These are phyloP conservation scores for Papiliotrema fonsecae DNA, from an alignment of 1,284 basidiomycete genomes.

Conservation along the genomic window DNA sequence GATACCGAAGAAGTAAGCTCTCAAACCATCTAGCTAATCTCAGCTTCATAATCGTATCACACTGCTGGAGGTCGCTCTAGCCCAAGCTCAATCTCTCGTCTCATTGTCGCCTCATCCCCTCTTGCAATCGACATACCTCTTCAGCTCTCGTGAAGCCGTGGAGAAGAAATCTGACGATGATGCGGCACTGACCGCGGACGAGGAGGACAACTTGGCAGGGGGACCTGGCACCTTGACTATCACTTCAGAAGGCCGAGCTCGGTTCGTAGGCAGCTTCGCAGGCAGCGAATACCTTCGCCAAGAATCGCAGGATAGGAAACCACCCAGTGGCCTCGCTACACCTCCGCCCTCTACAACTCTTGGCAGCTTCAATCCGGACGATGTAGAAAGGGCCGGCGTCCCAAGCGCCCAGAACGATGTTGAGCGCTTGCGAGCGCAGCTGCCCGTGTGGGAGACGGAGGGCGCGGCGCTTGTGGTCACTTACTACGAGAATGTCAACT, in stretches of 20 bases:
- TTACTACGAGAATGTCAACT: conserved; percentile 48
- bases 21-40: background rate
- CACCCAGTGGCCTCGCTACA: conserved; percentile 9
- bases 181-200: conserved; percentile 1
- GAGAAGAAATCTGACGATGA: background rate
- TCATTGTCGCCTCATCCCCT: conserved; percentile 31
- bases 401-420: conserved; percentile 13
- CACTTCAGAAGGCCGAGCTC: conserved; percentile 34
- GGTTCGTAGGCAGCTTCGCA: conserved; percentile 41
- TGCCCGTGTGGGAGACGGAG: conserved; percentile 42
- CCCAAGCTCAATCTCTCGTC: conserved; percentile 27
- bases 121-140: conserved; percentile 30
- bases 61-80: conserved; percentile 39
- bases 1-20: conserved; percentile 35
- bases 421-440: conserved; percentile 20
- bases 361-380: background rate
- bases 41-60: conserved; percentile 40
- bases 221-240: conserved; percentile 45
- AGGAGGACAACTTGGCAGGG: conserved; percentile 29
- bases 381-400: too few relatives aligned
- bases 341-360: conserved; percentile 8
- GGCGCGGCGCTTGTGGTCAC: conserved; percentile 30
- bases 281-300: conserved; percentile 40
- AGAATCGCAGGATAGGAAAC: conserved; percentile 10
- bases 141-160: conserved; percentile 21